Evolutionary conservation across 192 early-diverging fungal genomes (phyloP), one percentile per base, ranked within the genome.

Genomic region (Phycomyces blakesleeanus): DNA sequence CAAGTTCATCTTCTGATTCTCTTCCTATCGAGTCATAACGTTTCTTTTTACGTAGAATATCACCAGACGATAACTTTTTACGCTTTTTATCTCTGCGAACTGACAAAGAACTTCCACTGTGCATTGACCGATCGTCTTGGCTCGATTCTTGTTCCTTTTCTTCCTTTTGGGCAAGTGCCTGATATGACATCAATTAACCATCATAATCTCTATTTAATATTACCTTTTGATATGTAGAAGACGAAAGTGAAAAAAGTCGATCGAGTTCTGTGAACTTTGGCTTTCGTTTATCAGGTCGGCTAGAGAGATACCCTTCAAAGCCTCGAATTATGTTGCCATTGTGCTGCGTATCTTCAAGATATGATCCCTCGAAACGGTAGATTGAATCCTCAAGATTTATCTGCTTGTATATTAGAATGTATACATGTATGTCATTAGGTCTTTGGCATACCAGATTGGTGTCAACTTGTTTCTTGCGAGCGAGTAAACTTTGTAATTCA

Each of bases 261-360:
- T 96, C 94, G 0, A 78, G 77, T 14, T 94, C 92, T 1, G 76
- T 83, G 63, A 93, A 85, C 60, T 88, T 89, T 65, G 82, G 78
- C 51, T 86, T 84, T 56, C 83, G 81, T 22, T 82, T 76, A 27
- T 81, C 77, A 5, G 82, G 74, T 22, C 83, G 68, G 24, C 76
- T 81, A 50, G 78, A 83, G 53, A 95, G 72, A 66, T 96, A 96
- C 0, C 89, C 91, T 11, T 94, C 93, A 59, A 94, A 96, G 0
- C 94, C 94, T 39, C 84, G 78, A 42, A 95, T 88, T 59, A 96
- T 88, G 65, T 96, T 96, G 27, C 94, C 94, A 21, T 87, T 83
- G 5, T 83, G 80, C 5, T 83, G 84, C 0, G 93, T 93, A 56
- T 90, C 91, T 74, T 96, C 94, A 29, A 96, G 77, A 67, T 96